Evolutionary conservation across 371 early-diverging fungal species (phyloP), one percentile per base, ranked within the genome.

Genomic region (Phascolomyces articulosus): DNA sequence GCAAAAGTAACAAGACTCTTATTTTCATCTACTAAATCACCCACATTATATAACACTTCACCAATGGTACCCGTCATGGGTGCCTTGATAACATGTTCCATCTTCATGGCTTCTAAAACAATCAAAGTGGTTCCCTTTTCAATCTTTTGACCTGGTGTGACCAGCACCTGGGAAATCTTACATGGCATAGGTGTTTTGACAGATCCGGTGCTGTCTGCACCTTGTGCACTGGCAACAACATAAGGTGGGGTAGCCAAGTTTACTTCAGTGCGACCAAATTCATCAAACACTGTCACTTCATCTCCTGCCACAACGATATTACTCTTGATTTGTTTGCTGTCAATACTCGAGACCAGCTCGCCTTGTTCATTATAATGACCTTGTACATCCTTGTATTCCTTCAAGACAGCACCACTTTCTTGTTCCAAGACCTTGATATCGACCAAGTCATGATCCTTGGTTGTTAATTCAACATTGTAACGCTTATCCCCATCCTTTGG

Each of bases 51-150:
- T 65, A 86, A 61, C 23, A 96, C 87, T 62, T 89, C 85, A 53
- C 87, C 83, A 57, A 97, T 78, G 4, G 80, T 83, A 31, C 95
- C 98, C 24, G 86, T 83, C 34, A 77, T 65, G 4, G 97, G 96
- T 4, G 96, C 90, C 75, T 90, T 91, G 68, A 98, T 91, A 53
- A 94, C 87, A 67, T 98, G 96, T 83, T 97, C 97, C 98, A 98
- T 98, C 85, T 98, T 98, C 98, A 98, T 98, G 21, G 98, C 98
- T 70, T 98, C 98, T 47, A 98, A 81, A 27, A 98, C 85, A 1
- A 97, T 75, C 55, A 98, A 75, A 20, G 90, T 84, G 48, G 89
- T 84, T 27, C 93, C 96, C 76, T 93, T 92, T 57, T 86, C 84
- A n/a, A 98, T 94, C 38, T 74, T 76, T 55, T 95, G 91, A 21